Evolutionary conservation across 495 filamentous ascomycete species (phyloP), one percentile per base, ranked within the genome.

Genomic region (Penicillium desertorum): DNA sequence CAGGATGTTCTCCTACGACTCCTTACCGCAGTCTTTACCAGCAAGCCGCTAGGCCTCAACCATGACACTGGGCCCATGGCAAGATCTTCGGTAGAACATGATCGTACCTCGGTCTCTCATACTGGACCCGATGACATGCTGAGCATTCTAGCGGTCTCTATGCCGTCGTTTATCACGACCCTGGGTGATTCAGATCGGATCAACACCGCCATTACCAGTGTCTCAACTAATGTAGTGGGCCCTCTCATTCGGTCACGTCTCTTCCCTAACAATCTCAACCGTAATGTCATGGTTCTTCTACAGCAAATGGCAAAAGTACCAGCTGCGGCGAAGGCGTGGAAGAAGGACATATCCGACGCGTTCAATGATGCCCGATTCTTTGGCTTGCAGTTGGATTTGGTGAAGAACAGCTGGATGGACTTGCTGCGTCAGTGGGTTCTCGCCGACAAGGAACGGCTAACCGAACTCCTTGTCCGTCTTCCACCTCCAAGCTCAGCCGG

Each of bases 281-380:
- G 81, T 36, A 83, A 77, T 58, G 83, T 86, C 41, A 75, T 98
- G 45, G 76, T 83, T 27, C 77, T 98, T 16, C 72, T 97, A 5
- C 88, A 89, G 37, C 86, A 91, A 65, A 82, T 98, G 58, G 79
- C 86, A 0, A 84, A 85, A 53, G 78, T 94, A 19, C 83, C 89
- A 11, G 88, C 88, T 48, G 87, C 88, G 43, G 87, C 94, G 51
- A 98, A 95, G 62, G 74, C 84, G 5, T 98, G 94, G 94, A 95
- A 88, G 73, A 96, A 92, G 62, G 95, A 98, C 62, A 78, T 96
- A 11, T 80, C 83, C 0, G 95, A 98, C 65, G 92, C 91, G 12
- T 95, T 97, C 75, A 92, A 95, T 65, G 92, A 98, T 68, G 64
- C 87, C 12, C 84, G 85, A 59, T 93, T 98, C 75, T 96, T 99